These are phyloP conservation scores for Argentina anserina DNA, from an alignment of 306 rosid species.

Conservation along the genomic window DNA sequence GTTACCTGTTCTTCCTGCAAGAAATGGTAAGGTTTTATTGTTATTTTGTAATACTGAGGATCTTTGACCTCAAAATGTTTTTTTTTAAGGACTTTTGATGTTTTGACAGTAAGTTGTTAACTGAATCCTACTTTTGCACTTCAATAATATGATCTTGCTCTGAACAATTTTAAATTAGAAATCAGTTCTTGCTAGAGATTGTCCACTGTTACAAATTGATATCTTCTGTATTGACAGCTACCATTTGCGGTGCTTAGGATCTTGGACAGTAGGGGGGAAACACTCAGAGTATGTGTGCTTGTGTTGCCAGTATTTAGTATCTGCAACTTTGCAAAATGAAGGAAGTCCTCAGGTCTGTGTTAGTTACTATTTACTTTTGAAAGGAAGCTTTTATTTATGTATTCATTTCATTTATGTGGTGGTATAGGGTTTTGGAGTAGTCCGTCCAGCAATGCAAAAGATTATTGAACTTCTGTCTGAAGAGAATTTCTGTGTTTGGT, in stretches of 20 bases:
- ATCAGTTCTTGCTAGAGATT: conserved; percentile 6
- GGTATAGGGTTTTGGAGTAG: conserved; percentile 54
- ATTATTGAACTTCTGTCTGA: conserved; percentile 51
- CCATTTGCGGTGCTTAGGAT: conserved; percentile 65
- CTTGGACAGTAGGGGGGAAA: conserved; percentile 23
- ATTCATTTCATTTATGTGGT: conserved; percentile 25
- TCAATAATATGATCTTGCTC: conserved; percentile 3
- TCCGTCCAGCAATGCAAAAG: conserved; percentile 46
- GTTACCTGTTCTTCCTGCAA: conserved; percentile 68
- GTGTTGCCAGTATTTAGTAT: conserved; percentile 50
- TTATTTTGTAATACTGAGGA: conserved; percentile 16
- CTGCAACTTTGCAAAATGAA: conserved; percentile 39
- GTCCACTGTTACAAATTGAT: not conserved
- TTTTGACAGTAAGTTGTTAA: conserved; percentile 18
- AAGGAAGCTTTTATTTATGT: conserved; percentile 13
- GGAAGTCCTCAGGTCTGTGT: conserved; percentile 54
- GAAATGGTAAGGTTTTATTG: conserved; percentile 59
- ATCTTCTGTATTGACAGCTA: conserved; percentile 58
- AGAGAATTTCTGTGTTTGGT: conserved; percentile 58
- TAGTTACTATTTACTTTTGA: conserved; percentile 6
- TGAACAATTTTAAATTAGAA: conserved; percentile 4
- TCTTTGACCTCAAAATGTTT: not conserved
- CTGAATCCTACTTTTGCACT: conserved; percentile 11
- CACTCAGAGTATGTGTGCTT: conserved; percentile 42
- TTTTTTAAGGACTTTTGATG: not conserved